These are phyloP conservation scores for Lithohypha guttulata DNA, from an alignment of 2,329 filamentous ascomycete species.

Conservation along the genomic window DNA sequence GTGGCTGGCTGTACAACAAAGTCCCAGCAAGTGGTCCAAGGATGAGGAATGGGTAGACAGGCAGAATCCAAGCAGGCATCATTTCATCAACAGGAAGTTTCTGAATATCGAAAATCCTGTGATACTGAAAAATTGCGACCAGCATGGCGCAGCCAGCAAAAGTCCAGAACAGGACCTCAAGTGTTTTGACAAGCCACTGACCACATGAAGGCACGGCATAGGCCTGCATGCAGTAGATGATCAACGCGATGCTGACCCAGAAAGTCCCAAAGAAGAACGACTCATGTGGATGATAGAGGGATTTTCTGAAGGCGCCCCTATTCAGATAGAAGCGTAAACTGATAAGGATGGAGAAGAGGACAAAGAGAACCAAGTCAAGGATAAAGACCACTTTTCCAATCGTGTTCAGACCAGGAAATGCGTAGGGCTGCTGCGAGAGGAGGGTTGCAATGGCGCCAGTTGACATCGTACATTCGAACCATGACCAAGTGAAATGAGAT, in stretches of 20 bases:
- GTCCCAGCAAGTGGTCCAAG: conserved; percentile 59
- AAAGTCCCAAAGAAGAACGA: conserved; percentile 63
- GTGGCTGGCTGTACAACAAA: conserved; percentile 50
- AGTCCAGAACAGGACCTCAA: conserved; percentile 58
- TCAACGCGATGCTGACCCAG: conserved; percentile 56
- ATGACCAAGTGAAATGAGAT: conserved; percentile 1
- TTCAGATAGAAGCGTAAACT: conserved; percentile 50
- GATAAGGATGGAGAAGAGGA: conserved; percentile 44
- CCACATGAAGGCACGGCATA: conserved; percentile 53
- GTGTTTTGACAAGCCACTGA: conserved; percentile 43
- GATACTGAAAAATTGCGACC: conserved; percentile 56
- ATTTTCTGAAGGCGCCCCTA: conserved; percentile 41
- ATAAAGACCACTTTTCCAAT: conserved; percentile 59
- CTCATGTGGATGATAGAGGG: conserved; percentile 53
- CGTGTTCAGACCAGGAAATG: conserved; percentile 50
- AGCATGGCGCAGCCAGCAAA: conserved; percentile 51
- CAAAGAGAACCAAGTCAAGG: conserved; percentile 56
- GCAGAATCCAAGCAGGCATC: conserved; percentile 64
- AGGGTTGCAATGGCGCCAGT: conserved; percentile 59
- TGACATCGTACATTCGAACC: conserved; percentile 61
- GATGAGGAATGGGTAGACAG: conserved; percentile 66
- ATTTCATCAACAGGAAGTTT: conserved; percentile 51
- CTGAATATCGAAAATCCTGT: conserved; percentile 50
- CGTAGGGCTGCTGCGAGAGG: conserved; percentile 49
- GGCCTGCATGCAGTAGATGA: conserved; percentile 54